These are phyloP conservation scores for Leishmania lainsoni DNA, from an alignment of 208 protist species.

Conservation along the genomic window DNA sequence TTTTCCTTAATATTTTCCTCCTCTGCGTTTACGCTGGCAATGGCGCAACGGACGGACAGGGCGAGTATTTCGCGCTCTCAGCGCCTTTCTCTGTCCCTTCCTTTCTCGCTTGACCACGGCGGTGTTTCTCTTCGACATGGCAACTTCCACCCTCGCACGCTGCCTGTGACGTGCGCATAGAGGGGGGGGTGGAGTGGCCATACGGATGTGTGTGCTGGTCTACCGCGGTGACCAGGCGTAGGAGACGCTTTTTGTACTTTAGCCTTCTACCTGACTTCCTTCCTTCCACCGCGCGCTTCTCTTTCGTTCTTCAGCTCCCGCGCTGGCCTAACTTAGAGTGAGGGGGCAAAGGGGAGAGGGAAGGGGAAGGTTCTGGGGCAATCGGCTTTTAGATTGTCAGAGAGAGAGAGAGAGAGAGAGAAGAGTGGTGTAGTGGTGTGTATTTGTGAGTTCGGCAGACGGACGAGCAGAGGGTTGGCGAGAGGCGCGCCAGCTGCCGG, in stretches of 20 bases:
- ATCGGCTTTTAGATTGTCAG: background rate
- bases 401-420: too few relatives aligned
- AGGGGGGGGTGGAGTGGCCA: background rate
- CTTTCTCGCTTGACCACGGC: background rate
- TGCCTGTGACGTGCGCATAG: background rate
- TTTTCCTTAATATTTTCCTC: background rate
- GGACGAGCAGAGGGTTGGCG: background rate
- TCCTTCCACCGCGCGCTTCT: background rate
- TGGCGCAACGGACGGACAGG: background rate
- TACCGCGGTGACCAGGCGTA: background rate
- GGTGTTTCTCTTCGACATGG: constrained; percentile 6
- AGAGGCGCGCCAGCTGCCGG: background rate
- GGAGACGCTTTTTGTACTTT: background rate
- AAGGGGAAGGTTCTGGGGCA: background rate
- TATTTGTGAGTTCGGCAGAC: background rate
- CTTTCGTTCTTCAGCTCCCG: too few relatives aligned
- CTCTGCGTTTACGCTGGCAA: background rate
- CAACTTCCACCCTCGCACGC: background rate
- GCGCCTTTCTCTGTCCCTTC: background rate
- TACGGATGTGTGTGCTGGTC: background rate
- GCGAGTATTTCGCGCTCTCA: background rate
- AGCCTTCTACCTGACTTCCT: background rate
- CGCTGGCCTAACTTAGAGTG: too few relatives aligned
- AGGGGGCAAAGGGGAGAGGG: too few relatives aligned
- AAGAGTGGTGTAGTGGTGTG: background rate